phyloP scores from a whole-genome alignment of 2,329 filamentous ascomycete species.

The Fusarium udum region DNA sequence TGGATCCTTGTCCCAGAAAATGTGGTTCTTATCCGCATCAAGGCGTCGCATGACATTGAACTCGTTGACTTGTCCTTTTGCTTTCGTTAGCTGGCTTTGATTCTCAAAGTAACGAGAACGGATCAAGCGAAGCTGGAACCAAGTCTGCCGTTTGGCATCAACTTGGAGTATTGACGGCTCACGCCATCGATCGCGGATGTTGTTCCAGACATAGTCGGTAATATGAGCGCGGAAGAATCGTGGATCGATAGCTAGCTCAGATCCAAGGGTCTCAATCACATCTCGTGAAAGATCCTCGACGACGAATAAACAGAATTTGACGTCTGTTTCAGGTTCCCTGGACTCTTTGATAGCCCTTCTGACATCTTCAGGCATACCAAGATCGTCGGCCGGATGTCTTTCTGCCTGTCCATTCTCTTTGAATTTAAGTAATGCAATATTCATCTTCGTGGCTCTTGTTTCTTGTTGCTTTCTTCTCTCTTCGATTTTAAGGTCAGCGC shows the following conservation, averaged over 20 bases:
- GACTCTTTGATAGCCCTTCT: accelerated
- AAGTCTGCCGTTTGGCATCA: not conserved
- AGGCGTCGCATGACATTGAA: not conserved
- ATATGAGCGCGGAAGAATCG: not conserved
- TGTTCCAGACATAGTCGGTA: not conserved
- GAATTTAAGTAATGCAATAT: not conserved
- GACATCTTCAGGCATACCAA: not conserved
- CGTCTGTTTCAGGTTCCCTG: accelerated
- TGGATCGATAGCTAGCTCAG: not conserved
- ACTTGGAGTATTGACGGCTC: not conserved
- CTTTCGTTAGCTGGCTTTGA: not conserved
- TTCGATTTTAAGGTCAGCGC: accelerated
- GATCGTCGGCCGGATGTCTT: accelerated
- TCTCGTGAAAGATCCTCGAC: not conserved
- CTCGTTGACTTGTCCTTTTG: accelerated
- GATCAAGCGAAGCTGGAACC: not conserved
- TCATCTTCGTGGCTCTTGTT: not conserved
- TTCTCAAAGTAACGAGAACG: not conserved
- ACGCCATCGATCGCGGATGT: not conserved
- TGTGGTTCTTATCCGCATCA: not conserved
- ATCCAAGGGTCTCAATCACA: not conserved
- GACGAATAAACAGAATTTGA: not conserved
- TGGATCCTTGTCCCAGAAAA: not conserved
- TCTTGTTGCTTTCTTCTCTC: not conserved
- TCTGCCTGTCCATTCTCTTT: not conserved